Percentiles rank a stretch among this genome's conserved stretches.
Conservation (phyloP, 345 rosid species). For the Citrus sinensis region DNA sequence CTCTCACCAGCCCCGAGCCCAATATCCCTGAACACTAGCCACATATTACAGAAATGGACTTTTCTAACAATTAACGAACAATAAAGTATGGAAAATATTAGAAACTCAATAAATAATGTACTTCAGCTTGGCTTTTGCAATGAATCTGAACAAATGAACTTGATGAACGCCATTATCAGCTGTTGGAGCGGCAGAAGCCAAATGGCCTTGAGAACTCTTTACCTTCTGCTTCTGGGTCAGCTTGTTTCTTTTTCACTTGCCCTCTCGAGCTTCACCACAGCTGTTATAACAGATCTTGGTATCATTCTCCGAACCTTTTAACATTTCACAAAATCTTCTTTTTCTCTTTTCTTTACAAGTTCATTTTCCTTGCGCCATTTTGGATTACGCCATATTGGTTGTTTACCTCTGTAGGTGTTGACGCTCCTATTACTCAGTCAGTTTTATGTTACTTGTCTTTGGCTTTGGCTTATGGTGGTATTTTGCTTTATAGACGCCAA, state of each 20-base stretch:
- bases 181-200: slow-evolving; percentile 28
- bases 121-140: too few relatives aligned
- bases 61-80: too few relatives aligned
- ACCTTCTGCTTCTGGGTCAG: slow-evolving; percentile 45
- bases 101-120: too few relatives aligned
- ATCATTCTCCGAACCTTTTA: background rate
- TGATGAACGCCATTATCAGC: background rate
- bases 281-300: slow-evolving; percentile 52
- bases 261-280: slow-evolving; percentile 43
- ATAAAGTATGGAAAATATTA: too few relatives aligned
- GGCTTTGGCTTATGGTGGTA: slow-evolving; percentile 47
- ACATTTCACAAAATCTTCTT: background rate
- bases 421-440: slow-evolving; percentile 57
- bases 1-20: too few relatives aligned
- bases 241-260: slow-evolving; percentile 45
- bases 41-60: too few relatives aligned
- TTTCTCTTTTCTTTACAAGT: background rate
- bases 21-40: too few relatives aligned
- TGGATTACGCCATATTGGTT: too few relatives aligned
- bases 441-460: slow-evolving; percentile 35
- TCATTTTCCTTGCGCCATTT: too few relatives aligned
- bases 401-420: slow-evolving; percentile 34
- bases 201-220: slow-evolving; percentile 26
- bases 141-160: slow-evolving; percentile 9
- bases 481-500: slow-evolving; percentile 43